Percentiles rank a stretch among this genome's conserved stretches.
Conservation (phyloP, 1,139 yeast genomes). For the Sugiyamaella castrensis region DNA sequence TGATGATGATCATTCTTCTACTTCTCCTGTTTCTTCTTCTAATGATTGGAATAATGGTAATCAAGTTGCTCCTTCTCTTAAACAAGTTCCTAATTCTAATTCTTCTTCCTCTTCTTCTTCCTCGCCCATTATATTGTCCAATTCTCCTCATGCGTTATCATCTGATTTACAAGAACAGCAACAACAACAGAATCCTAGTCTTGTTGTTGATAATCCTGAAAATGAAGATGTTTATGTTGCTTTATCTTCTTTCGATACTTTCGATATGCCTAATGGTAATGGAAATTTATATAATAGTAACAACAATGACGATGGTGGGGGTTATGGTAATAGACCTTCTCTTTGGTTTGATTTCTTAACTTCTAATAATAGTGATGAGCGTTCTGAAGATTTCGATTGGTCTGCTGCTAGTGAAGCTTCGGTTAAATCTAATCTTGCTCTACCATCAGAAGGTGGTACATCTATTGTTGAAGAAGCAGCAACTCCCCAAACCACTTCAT, state of each 20-base stretch:
- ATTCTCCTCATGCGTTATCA: too few relatives aligned
- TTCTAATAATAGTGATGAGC: background rate
- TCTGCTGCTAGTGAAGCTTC: conserved; percentile 7
- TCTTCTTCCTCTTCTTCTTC: too few relatives aligned
- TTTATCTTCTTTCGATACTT: background rate
- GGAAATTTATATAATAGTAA: background rate
- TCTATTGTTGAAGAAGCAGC: conserved; percentile 8
- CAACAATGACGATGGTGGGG: background rate
- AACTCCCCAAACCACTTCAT: conserved; percentile 7
- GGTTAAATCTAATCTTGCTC: conserved; percentile 2
- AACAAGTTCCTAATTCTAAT: too few relatives aligned
- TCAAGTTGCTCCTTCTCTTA: too few relatives aligned
- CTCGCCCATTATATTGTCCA: too few relatives aligned
- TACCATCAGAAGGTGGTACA: conserved; percentile 9
- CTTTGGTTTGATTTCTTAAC: conserved; percentile 8
- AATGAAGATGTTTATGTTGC: background rate
- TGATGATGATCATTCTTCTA: conserved; percentile 4
- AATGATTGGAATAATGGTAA: too few relatives aligned
- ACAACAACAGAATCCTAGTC: too few relatives aligned
- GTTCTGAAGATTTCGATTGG: conserved; percentile 4
- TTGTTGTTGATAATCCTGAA: too few relatives aligned
- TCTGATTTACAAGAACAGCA: too few relatives aligned
- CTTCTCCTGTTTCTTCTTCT: background rate
- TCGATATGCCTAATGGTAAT: background rate
- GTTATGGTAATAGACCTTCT: background rate